phyloP scores from a whole-genome alignment of 2,329 filamentous ascomycete species.

The Drechslera avenae region DNA sequence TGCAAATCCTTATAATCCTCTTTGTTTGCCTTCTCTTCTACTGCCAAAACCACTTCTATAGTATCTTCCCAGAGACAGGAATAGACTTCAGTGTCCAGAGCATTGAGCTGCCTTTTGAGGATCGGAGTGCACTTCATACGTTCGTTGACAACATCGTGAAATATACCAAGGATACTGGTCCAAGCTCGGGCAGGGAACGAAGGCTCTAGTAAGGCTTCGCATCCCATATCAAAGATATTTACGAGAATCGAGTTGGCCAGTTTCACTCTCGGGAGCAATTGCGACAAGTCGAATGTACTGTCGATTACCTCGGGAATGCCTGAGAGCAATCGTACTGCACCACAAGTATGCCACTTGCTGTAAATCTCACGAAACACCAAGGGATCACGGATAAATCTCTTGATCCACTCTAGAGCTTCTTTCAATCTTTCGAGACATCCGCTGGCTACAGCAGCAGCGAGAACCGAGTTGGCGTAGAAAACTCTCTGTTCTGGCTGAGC shows the following conservation, averaged over 20 bases:
- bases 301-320: conserved; percentile 6
- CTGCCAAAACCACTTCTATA: conserved; percentile 22
- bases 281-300: not conserved
- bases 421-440: conserved; percentile 38
- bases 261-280: conserved; percentile 24
- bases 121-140: conserved; percentile 18
- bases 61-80: conserved; percentile 29
- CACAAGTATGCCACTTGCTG: not conserved
- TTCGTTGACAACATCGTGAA: conserved; percentile 15
- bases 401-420: conserved; percentile 44
- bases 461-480: conserved; percentile 32
- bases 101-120: conserved; percentile 13
- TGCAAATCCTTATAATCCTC: conserved; percentile 21
- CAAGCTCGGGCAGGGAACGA: conserved; percentile 37
- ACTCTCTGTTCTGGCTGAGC: conserved; percentile 38
- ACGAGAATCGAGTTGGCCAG: conserved; percentile 38
- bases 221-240: conserved; percentile 37
- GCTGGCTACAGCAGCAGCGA: conserved; percentile 41
- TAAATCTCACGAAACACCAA: conserved; percentile 8
- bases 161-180: conserved; percentile 31
- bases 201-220: conserved; percentile 39
- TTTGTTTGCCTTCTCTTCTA: conserved; percentile 28
- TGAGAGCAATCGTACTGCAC: conserved; percentile 7
- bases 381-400: conserved; percentile 47
- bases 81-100: conserved; percentile 24